These are phyloP conservation scores for Basidiobolus meristosporus DNA, from an alignment of 371 early-diverging fungal genomes.

Conservation along the genomic window DNA sequence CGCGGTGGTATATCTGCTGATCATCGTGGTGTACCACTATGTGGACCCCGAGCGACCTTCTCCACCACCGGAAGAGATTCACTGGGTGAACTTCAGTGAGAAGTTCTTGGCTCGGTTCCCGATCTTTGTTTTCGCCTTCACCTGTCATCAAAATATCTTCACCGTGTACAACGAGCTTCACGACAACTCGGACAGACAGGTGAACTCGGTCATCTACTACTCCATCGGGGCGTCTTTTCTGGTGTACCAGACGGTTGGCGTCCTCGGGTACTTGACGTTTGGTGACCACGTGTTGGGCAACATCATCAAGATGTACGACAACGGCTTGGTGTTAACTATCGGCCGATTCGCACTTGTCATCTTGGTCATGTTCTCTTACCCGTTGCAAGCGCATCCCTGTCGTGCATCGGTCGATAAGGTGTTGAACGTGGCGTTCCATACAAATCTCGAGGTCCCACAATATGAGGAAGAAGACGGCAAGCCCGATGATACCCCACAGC, in stretches of 20 bases:
- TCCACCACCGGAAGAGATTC: slow-evolving; percentile 18
- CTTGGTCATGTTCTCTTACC: slow-evolving; percentile 87
- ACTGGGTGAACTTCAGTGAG: slow-evolving; percentile 24
- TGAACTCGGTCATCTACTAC: slow-evolving; percentile 40
- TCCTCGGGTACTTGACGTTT: slow-evolving; percentile 90
- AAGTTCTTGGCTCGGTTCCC: slow-evolving; percentile 74
- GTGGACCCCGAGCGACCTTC: slow-evolving; percentile 23
- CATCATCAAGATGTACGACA: slow-evolving; percentile 69
- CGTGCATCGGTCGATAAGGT: slow-evolving; percentile 85
- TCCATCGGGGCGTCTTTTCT: slow-evolving; percentile 63
- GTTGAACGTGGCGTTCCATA: background rate
- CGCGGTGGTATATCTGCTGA: slow-evolving; percentile 76
- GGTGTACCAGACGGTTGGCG: slow-evolving; percentile 80
- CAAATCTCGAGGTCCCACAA: background rate
- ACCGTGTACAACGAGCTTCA: slow-evolving; percentile 80
- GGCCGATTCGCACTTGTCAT: slow-evolving; percentile 82
- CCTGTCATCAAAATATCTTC: slow-evolving; percentile 91
- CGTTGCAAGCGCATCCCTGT: slow-evolving; percentile 94
- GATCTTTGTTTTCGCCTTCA: slow-evolving; percentile 98
- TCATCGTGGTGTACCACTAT: slow-evolving; percentile 70
- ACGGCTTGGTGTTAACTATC: slow-evolving; percentile 50
- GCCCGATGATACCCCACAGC: background rate
- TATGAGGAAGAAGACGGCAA: slow-evolving; percentile 4
- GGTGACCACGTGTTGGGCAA: slow-evolving; percentile 76
- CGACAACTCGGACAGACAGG: slow-evolving; percentile 46